These are phyloP conservation scores for Dictyostelium capitatum DNA, from an alignment of 78 protist species.

Conservation along the genomic window DNA sequence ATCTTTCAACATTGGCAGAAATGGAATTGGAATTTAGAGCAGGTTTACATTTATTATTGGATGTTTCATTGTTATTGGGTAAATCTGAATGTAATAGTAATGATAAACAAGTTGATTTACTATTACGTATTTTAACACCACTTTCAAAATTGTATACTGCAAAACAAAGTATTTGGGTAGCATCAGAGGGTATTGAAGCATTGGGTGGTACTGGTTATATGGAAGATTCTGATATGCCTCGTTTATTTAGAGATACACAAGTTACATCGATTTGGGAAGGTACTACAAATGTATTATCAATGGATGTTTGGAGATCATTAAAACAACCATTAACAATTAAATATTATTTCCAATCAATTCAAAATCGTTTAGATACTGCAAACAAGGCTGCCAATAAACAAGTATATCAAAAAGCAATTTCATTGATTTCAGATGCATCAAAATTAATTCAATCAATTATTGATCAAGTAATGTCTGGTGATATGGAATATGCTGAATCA, in stretches of 20 bases:
- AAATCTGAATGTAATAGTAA: constrained; percentile 20
- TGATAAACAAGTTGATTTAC: constrained; percentile 13
- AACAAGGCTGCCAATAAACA: background rate
- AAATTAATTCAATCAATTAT: background rate
- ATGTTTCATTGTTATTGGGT: constrained; percentile 73
- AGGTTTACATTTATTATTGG: constrained; percentile 44
- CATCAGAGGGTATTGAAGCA: constrained; percentile 73
- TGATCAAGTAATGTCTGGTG: constrained; percentile 32
- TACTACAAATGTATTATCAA: constrained; percentile 84
- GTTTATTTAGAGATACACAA: constrained; percentile 76
- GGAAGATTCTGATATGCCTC: constrained; percentile 86
- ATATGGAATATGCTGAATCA: constrained; percentile 46
- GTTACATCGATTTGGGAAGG: constrained; percentile 90
- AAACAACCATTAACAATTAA: constrained; percentile 23
- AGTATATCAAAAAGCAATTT: background rate
- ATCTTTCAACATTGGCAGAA: constrained; percentile 69
- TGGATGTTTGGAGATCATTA: constrained; percentile 83
- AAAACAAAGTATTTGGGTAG: constrained; percentile 55
- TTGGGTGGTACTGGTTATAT: constrained; percentile 91
- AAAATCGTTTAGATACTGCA: background rate
- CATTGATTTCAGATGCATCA: constrained; percentile 5
- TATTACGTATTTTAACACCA: constrained; percentile 83
- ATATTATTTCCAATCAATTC: background rate
- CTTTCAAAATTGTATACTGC: constrained; percentile 81
- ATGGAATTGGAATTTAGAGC: constrained; percentile 78